A percentile compares a stretch with the other conserved stretches of the same genome.
Evolutionary conservation across 2,329 filamentous ascomycete species (phyloP).

Genomic region (Colletotrichum sp.): DNA sequence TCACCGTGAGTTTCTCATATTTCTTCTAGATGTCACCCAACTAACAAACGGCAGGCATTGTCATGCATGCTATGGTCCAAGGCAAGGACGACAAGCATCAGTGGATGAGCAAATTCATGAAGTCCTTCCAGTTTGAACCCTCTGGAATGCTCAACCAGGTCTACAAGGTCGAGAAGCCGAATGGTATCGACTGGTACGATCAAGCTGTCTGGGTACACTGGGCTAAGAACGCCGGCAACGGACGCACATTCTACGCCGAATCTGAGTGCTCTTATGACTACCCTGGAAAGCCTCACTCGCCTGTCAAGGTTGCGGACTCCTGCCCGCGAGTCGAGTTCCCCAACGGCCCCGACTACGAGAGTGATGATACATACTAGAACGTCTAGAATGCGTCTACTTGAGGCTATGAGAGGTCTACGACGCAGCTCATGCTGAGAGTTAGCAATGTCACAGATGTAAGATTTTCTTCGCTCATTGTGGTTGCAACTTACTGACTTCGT

Average conservation of each 20-base stretch:
- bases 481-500: not conserved
- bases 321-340: not conserved
- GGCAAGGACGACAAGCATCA: not conserved
- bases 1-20: not conserved
- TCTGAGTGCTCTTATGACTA: slow-evolving; percentile 19
- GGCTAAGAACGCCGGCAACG: not conserved
- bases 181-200: slow-evolving; percentile 12
- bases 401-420: not conserved
- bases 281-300: not conserved
- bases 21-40: not conserved
- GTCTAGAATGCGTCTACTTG: not conserved
- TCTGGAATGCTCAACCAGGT: slow-evolving; percentile 5
- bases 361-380: not conserved
- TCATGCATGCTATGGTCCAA: slow-evolving; percentile 7
- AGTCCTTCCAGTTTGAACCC: slow-evolving; percentile 8
- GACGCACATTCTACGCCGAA: not conserved
- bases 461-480: not conserved
- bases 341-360: not conserved
- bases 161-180: not conserved
- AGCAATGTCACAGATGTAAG: not conserved
- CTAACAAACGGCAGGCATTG: not conserved
- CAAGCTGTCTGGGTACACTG: slow-evolving; percentile 14
- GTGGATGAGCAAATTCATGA: slow-evolving; percentile 9
- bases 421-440: not conserved
- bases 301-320: not conserved